These are phyloP conservation scores for Mimosa pudica DNA, from an alignment of 306 rosid genomes.

Conservation along the genomic window DNA sequence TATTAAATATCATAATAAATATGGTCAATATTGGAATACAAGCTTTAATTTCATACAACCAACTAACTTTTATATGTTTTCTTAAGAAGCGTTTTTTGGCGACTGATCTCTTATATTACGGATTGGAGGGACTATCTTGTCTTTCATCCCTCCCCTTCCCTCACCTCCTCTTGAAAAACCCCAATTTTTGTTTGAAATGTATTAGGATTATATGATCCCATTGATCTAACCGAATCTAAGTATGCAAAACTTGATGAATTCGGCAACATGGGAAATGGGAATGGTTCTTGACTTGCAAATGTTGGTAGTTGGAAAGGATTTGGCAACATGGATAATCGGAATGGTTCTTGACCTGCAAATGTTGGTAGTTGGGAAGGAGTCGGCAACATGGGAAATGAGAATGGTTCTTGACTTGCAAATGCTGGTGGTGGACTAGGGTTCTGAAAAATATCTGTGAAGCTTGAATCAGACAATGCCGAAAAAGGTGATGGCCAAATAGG, in stretches of 20 bases:
- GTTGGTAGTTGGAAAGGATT: conserved; percentile 35
- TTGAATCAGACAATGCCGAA: conserved; percentile 25
- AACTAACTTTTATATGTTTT: no score
- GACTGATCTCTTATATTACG: no score
- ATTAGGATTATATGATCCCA: conserved; percentile 34
- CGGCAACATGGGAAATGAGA: no score
- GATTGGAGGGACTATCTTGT: no score
- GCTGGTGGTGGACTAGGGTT: no score
- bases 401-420: no score
- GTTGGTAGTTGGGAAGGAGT: conserved; percentile 32
- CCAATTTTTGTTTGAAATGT: no score
- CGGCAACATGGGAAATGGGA: conserved; percentile 39
- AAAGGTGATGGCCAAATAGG: conserved; percentile 57
- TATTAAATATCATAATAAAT: no score
- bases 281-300: conserved; percentile 45
- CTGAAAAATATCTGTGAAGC: conserved; percentile 43
- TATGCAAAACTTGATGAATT: conserved; percentile 33
- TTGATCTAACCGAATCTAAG: conserved; percentile 30
- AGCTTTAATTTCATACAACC: no score
- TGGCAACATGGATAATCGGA: conserved; percentile 38
- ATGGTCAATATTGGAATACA: no score
- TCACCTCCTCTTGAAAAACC: conserved; percentile 52
- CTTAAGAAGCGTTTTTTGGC: no score
- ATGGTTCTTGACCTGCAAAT: conserved; percentile 45
- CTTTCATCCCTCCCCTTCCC: no score